Evolutionary conservation across 345 rosid species (phyloP), one percentile per base, ranked within the genome.

Genomic region (Citrus trifoliata): DNA sequence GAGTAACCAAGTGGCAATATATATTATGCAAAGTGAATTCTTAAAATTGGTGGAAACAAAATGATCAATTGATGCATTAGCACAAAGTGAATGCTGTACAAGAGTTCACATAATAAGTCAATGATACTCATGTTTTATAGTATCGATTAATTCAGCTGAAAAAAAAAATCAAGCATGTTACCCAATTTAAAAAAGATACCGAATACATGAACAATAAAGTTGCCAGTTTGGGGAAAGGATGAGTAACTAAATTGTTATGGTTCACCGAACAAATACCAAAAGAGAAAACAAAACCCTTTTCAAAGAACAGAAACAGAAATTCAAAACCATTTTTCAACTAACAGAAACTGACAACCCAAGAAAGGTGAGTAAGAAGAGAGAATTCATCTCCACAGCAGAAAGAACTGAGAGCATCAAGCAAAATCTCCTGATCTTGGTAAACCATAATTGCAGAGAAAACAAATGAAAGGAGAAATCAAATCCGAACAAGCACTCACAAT

Each of bases 1-100:
- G 64, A 42, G 12, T 72, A 38, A 62, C 73, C 30, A 76, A 28
- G 40, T 73, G 71, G 66, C 65, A 60, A 53, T 10, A 79, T 4
- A 51, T 51, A 4, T 14, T 51, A 32, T 7, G 48, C 13, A 69
- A 69, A 69, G 58, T 6, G 35, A 42, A 42, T 16, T 21, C 73
- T 6, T 46, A 42, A 25, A 42, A 40, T 42, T 42, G 58, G 13
- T 13, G 33, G 24, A 59, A 22, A 8, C 24, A 9, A 1, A n/a
- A 22, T 59, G 10, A 3, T 59, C 13, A 59, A n/a, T 59, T 59
- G 12, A 59, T 59, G 28, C 5, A 4, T 59, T 59, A 59, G 12
- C 62, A 59, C 62, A 59, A 58, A 58, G 62, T 58, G 28, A 58
- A 22, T 24, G 4, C 13, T 59, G 27, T 9, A 9, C 27, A 59